These are phyloP conservation scores for Zelonia costaricensis DNA, from an alignment of 208 protist genomes.

Conservation along the genomic window DNA sequence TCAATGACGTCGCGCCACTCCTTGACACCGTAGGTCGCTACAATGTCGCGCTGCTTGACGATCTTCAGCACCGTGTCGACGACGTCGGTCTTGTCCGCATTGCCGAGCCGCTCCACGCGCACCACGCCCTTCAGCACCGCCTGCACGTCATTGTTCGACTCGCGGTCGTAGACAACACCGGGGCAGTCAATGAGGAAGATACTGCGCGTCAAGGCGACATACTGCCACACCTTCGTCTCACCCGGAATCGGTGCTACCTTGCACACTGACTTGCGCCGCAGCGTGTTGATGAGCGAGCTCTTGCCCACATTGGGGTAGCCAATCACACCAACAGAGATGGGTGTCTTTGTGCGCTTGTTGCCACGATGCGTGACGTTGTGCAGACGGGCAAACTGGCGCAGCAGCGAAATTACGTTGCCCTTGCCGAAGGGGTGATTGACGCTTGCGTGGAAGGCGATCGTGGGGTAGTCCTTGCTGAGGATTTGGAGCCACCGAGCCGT, in stretches of 20 bases:
- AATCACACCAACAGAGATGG: slow-evolving; percentile 93
- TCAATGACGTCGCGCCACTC: slow-evolving; percentile 94
- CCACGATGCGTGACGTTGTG: slow-evolving; percentile 90
- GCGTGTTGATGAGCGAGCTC: slow-evolving; percentile 99
- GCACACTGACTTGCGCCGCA: slow-evolving; percentile 97
- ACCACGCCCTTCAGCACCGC: slow-evolving; percentile 99
- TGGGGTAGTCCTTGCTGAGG: slow-evolving; percentile 98
- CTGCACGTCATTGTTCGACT: slow-evolving; percentile 96
- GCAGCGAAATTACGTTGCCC: slow-evolving; percentile 98
- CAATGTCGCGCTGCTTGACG: slow-evolving; percentile 96
- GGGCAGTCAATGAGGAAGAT: slow-evolving; percentile 99
- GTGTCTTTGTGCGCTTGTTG: slow-evolving; percentile 86
- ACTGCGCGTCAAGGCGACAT: slow-evolving; percentile 97
- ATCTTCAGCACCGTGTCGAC: slow-evolving; percentile 95
- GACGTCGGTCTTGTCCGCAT: slow-evolving; percentile 93
- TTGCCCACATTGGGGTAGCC: slow-evolving; percentile 99
- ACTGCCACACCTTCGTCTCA: slow-evolving; percentile 99
- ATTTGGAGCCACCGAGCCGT: slow-evolving; percentile 97
- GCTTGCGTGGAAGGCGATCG: slow-evolving; percentile 99
- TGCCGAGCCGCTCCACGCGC: slow-evolving; percentile 90
- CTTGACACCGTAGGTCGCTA: slow-evolving; percentile 94
- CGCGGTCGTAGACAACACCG: slow-evolving; percentile 96
- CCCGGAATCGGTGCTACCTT: slow-evolving; percentile 99
- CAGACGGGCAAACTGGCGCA: slow-evolving; percentile 96
- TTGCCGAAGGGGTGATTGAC: slow-evolving; percentile 99